Percentiles rank a stretch among this genome's conserved stretches.
Evolutionary conservation across 495 filamentous ascomycete genomes (phyloP).

Genomic region (Penicillium coffeae): DNA sequence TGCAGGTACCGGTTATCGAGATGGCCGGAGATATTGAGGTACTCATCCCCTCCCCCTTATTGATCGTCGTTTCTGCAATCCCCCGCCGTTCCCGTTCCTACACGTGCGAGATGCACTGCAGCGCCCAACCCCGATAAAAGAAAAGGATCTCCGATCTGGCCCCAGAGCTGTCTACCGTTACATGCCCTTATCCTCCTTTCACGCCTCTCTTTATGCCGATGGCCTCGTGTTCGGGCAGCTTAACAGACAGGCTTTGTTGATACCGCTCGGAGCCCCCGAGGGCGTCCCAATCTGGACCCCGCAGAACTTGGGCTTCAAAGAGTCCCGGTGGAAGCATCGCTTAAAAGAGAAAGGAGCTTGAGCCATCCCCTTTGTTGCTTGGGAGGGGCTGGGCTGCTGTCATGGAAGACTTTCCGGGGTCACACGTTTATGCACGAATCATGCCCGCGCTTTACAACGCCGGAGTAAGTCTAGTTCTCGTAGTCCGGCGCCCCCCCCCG

Average conservation of each 20-base stretch:
- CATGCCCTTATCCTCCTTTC: too few relatives aligned
- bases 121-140: constrained; percentile 19
- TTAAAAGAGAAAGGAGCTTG: not conserved
- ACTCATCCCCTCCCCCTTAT: constrained; percentile 6
- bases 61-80: constrained; percentile 22
- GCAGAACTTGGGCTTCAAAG: not conserved
- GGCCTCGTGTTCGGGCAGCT: too few relatives aligned
- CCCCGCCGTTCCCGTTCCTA: constrained; percentile 21
- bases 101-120: constrained; percentile 21
- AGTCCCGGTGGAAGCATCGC: not conserved
- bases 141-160: too few relatives aligned
- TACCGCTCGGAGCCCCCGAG: not conserved
- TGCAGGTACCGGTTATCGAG: constrained; percentile 22
- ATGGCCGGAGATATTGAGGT: constrained; percentile 5
- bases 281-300: not conserved
- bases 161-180: too few relatives aligned
- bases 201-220: too few relatives aligned
- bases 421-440: not conserved
- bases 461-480: too few relatives aligned
- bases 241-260: not conserved
- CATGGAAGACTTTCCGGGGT: not conserved
- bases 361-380: not conserved
- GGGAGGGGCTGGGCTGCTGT: not conserved
- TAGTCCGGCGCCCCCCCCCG: too few relatives aligned
- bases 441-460: too few relatives aligned